Evolutionary conservation across 192 early-diverging fungal genomes (phyloP).

Genomic region (Gaertneriomyces sp.): DNA sequence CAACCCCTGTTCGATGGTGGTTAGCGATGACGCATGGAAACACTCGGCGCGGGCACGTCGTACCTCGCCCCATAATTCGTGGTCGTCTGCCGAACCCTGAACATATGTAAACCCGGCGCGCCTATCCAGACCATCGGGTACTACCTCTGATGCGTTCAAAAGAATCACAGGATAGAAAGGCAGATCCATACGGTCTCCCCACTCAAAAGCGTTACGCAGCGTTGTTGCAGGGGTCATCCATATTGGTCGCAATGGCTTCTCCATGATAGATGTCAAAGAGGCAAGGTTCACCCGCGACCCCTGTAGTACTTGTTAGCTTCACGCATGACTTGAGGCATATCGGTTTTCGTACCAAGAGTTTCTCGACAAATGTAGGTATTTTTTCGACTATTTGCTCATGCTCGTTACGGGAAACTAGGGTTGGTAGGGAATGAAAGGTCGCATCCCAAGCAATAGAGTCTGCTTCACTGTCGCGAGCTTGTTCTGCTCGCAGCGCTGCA

Average conservation of each 20-base stretch:
- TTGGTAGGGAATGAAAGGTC: conserved; percentile 60
- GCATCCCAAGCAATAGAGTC: conserved; percentile 45
- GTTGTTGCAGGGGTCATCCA: conserved; percentile 70
- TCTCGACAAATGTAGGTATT: conserved; percentile 56
- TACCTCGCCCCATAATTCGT: conserved; percentile 75
- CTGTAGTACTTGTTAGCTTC: not conserved
- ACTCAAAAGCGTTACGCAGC: conserved; percentile 8
- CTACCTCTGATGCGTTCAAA: conserved; percentile 68
- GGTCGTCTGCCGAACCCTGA: conserved; percentile 87
- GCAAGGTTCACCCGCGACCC: conserved; percentile 23
- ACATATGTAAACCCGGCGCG: conserved; percentile 68
- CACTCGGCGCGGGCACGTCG: conserved; percentile 2
- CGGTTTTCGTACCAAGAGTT: conserved; percentile 38
- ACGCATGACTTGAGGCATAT: not conserved
- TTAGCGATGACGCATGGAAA: not conserved
- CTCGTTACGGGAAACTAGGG: conserved; percentile 66
- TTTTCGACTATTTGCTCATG: conserved; percentile 58
- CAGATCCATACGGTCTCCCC: conserved; percentile 17
- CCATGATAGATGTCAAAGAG: conserved; percentile 20
- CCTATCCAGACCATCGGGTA: conserved; percentile 44
- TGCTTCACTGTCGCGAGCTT: not conserved
- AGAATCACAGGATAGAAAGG: conserved; percentile 73
- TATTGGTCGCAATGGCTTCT: conserved; percentile 74
- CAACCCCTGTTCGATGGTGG: conserved; percentile 44
- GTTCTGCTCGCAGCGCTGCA: not conserved